Conservation (phyloP, 2,329 filamentous ascomycete genomes). For the Pestalotiopsis sp. region DNA sequence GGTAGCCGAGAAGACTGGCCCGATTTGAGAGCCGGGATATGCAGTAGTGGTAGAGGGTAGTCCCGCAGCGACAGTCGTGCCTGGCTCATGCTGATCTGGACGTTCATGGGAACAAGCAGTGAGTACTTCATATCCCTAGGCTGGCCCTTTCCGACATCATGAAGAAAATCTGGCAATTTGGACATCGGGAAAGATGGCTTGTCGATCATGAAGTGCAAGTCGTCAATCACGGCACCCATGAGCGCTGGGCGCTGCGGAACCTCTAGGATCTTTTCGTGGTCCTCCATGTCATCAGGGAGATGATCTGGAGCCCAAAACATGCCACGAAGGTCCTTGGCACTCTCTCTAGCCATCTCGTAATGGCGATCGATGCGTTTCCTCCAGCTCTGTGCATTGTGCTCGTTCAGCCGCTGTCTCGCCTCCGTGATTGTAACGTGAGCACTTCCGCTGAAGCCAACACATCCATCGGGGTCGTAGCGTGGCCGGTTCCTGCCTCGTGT, state of each 20-base stretch:
- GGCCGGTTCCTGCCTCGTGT: slow-evolving; percentile 46
- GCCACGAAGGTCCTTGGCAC: slow-evolving; percentile 77
- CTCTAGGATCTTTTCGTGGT: slow-evolving; percentile 82
- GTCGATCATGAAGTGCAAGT: slow-evolving; percentile 83
- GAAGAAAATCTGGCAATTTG: slow-evolving; percentile 81
- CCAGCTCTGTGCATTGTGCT: slow-evolving; percentile 89
- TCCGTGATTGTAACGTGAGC: slow-evolving; percentile 76
- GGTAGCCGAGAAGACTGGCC: slow-evolving; percentile 79
- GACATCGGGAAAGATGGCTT: slow-evolving; percentile 88
- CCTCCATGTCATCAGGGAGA: slow-evolving; percentile 78
- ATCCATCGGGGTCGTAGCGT: slow-evolving; percentile 80
- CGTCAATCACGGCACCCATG: slow-evolving; percentile 78
- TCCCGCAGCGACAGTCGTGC: slow-evolving; percentile 84
- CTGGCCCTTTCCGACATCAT: slow-evolving; percentile 95
- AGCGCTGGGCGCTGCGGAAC: slow-evolving; percentile 84
- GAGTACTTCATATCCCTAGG: slow-evolving; percentile 89
- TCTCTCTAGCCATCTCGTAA: slow-evolving; percentile 67
- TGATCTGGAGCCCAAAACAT: slow-evolving; percentile 84
- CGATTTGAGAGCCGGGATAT: slow-evolving; percentile 81
- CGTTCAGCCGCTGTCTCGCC: slow-evolving; percentile 74
- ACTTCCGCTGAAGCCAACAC: slow-evolving; percentile 67
- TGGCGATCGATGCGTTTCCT: slow-evolving; percentile 84
- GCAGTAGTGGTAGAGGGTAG: slow-evolving; percentile 89
- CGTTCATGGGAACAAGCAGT: slow-evolving; percentile 84
- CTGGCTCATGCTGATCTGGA: slow-evolving; percentile 89